Evolutionary conservation across 805 yeast species (phyloP).

Genomic region (Lipomyces chichibuensis): DNA sequence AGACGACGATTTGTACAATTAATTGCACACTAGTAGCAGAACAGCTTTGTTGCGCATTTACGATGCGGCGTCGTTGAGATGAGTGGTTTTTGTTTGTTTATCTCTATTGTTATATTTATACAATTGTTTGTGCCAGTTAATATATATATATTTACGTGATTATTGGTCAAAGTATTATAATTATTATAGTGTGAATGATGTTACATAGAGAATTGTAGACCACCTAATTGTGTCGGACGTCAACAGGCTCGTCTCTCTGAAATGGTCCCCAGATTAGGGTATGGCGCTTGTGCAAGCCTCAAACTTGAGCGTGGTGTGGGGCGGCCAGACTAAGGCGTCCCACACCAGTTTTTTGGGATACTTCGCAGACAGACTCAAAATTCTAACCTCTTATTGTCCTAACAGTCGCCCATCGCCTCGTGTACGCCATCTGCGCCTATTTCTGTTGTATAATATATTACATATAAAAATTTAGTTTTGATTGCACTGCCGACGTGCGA

Average conservation of each 20-base stretch:
- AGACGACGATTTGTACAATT: conserved; percentile 69
- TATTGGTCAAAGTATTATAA: not conserved
- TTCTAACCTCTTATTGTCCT: not conserved
- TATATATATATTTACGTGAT: not conserved
- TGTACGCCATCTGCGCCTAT: not conserved
- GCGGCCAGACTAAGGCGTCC: not conserved
- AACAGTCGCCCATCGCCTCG: not conserved
- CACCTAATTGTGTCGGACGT: no score
- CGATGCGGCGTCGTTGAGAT: not conserved
- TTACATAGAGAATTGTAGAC: no score
- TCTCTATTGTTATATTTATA: not conserved
- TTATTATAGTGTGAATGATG: not conserved
- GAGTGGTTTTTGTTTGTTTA: not conserved
- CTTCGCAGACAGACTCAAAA: not conserved
- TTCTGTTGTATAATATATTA: not conserved
- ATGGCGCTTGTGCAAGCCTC: no score
- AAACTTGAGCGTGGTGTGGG: not conserved
- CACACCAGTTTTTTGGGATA: not conserved
- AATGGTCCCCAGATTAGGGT: no score
- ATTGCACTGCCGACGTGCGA: not conserved
- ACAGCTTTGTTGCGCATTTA: not conserved
- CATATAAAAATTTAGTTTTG: not conserved
- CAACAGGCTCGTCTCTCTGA: no score
- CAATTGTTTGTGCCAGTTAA: not conserved
- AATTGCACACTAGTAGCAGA: conserved; percentile 16